Evolutionary conservation across 768 basidiomycete species (phyloP).

Genomic region (Gloeostereum incarnatum): DNA sequence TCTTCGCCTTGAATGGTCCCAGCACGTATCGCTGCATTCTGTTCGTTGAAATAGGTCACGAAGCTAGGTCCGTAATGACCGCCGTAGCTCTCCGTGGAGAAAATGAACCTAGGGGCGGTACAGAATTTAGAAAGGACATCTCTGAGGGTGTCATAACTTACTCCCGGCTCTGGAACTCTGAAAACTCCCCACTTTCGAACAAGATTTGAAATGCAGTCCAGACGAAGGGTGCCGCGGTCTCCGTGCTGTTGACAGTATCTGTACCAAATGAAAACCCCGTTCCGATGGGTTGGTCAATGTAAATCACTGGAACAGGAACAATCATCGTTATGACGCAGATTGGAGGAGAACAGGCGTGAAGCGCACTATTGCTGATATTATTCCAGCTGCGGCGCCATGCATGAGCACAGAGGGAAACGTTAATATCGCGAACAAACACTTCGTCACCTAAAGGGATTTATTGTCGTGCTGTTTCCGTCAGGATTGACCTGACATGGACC

Average conservation of each 20-base stretch:
- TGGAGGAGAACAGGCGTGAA: not conserved
- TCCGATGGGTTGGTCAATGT: slow-evolving; percentile 63
- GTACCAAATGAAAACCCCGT: slow-evolving; percentile 56
- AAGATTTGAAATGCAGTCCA: slow-evolving; percentile 59
- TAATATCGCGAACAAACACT: not conserved
- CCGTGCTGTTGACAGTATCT: slow-evolving; percentile 47
- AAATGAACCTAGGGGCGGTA: slow-evolving; percentile 36
- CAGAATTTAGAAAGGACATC: not conserved
- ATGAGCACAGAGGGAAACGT: not conserved
- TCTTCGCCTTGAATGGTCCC: slow-evolving; percentile 37
- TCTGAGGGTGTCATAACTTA: slow-evolving; percentile 15
- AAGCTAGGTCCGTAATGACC: slow-evolving; percentile 62
- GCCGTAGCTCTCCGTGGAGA: slow-evolving; percentile 61
- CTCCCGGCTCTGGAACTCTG: slow-evolving; percentile 44
- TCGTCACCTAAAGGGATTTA: slow-evolving; percentile 51
- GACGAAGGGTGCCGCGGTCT: slow-evolving; percentile 44
- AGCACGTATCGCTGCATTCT: slow-evolving; percentile 40
- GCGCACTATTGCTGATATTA: slow-evolving; percentile 54
- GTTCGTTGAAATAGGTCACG: slow-evolving; percentile 54
- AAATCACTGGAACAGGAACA: slow-evolving; percentile 38
- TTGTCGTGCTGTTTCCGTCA: slow-evolving; percentile 38
- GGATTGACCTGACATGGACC: slow-evolving; percentile 54
- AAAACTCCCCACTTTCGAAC: slow-evolving; percentile 46
- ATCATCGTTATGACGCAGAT: not conserved
- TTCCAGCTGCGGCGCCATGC: slow-evolving; percentile 43